Evolutionary conservation across 2,329 filamentous ascomycete genomes (phyloP).

Genomic region (Teratosphaeria viscida): DNA sequence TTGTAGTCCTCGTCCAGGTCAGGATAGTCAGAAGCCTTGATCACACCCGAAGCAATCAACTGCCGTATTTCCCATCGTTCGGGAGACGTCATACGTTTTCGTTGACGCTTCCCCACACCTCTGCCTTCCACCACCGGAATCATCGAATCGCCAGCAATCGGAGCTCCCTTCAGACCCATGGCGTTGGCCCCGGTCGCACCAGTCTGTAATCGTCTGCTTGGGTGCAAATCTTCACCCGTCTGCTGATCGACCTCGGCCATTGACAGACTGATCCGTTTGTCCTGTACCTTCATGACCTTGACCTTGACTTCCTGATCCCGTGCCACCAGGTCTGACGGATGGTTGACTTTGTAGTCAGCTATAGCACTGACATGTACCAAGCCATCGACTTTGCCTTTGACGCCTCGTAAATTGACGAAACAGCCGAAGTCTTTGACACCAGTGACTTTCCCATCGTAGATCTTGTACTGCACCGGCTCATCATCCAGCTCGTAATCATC

Average conservation of each 20-base stretch:
- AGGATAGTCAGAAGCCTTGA: constrained; percentile 86
- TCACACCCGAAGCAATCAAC: constrained; percentile 86
- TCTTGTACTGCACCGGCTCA: constrained; percentile 66
- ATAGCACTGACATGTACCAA: constrained; percentile 90
- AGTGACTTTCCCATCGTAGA: constrained; percentile 83
- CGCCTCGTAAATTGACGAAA: constrained; percentile 83
- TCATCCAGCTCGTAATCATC: constrained; percentile 73
- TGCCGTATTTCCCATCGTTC: constrained; percentile 97
- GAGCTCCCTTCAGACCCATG: constrained; percentile 61
- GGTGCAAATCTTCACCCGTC: constrained; percentile 72
- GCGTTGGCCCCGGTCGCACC: constrained; percentile 87
- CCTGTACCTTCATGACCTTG: constrained; percentile 82
- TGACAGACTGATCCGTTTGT: constrained; percentile 70
- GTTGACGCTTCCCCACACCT: constrained; percentile 49
- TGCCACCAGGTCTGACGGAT: constrained; percentile 78
- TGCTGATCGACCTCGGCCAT: constrained; percentile 97
- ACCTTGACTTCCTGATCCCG: constrained; percentile 79
- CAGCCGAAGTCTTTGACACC: constrained; percentile 92
- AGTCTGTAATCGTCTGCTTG: constrained; percentile 65
- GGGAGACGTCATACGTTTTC: constrained; percentile 91
- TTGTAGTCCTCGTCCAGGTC: constrained; percentile 92
- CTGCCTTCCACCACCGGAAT: constrained; percentile 50
- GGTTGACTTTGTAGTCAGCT: constrained; percentile 74
- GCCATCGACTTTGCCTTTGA: constrained; percentile 81
- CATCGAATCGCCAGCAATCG: constrained; percentile 34